Evolutionary conservation across 352 stramenopile species (phyloP), one percentile per base, ranked within the genome.

Genomic region (Phytophthora chlamydospora): DNA sequence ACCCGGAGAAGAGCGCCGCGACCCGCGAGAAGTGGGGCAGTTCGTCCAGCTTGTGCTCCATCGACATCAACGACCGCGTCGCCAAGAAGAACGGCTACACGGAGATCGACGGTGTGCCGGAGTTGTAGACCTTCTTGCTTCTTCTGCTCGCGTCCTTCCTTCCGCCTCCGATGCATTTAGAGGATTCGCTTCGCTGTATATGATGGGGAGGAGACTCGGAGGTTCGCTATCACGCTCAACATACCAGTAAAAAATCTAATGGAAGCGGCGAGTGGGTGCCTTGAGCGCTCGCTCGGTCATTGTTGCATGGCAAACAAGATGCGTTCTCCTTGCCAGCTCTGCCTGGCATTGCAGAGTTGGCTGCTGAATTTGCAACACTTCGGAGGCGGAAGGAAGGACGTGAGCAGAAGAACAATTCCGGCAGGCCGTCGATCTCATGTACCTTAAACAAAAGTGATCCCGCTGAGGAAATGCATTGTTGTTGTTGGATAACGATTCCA

Each of bases 251-350:
- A 51, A 39, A 27, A 39, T 54, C 43, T 51, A 51, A 51, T 51
- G 44, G 44, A 51, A 51, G 44, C 27, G n/a, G 44, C 29, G 44
- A 51, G 44, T 51, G 29, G 16, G 44, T 38, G 44, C 29, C 4
- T 51, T n/a, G 44, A 39, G 24, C 44, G 24, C 44, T 27, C 29
- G 14, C 44, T 50, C 44, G 47, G 39, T 86, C 83, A 68, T 85
- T 85, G 61, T 86, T 86, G 9, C 68, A 62, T 24, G 75, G 64
- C 24, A 67, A 67, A 44, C 19, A 44, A 29, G 24, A 1, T 29
- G 24, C 24, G 24, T 29, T 29, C n/a, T n/a, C n/a, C n/a, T n/a
- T n/a, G n/a, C n/a, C n/a, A n/a, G n/a, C n/a, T n/a, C n/a, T n/a
- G n/a, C n/a, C n/a, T n/a, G n/a, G n/a, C n/a, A n/a, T n/a, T n/a